A percentile compares a stretch with the other conserved stretches of the same genome.
These are phyloP conservation scores for Phytophthora citrophthora DNA, from an alignment of 352 stramenopile genomes.

Conservation along the genomic window DNA sequence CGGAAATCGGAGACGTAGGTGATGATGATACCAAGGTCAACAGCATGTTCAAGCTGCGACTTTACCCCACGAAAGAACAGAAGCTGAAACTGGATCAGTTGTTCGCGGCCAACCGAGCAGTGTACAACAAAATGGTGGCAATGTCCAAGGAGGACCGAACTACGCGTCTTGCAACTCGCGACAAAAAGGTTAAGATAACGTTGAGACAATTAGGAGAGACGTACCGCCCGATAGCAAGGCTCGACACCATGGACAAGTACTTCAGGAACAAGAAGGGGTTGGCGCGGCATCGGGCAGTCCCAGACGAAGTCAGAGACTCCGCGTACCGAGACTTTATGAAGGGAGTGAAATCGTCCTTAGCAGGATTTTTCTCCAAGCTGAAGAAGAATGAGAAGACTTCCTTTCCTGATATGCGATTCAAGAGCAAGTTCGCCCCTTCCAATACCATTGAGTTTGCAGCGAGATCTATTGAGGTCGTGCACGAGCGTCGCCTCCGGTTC, in stretches of 20 bases:
- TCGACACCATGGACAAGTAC: slow-evolving; percentile 10
- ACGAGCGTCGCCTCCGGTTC: too few species aligned
- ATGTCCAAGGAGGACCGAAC: slow-evolving; percentile 4
- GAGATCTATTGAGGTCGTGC: too few species aligned
- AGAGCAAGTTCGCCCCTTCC: too few species aligned
- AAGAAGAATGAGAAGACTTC: slow-evolving; percentile 11
- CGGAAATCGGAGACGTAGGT: not conserved
- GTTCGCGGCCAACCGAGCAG: slow-evolving; percentile 19
- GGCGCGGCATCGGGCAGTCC: slow-evolving; percentile 4
- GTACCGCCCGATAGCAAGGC: slow-evolving; percentile 16
- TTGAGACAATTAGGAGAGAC: not conserved
- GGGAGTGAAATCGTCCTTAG: slow-evolving; percentile 9
- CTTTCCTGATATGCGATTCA: slow-evolving; percentile 19
- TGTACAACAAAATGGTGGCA: slow-evolving; percentile 30
- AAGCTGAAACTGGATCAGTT: slow-evolving; percentile 4
- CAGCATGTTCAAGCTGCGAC: not conserved
- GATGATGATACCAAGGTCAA: not conserved
- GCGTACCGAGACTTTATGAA: slow-evolving; percentile 23
- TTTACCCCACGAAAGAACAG: not conserved
- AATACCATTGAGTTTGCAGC: too few species aligned
- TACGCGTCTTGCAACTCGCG: not conserved
- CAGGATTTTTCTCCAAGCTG: not conserved
- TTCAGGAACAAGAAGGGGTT: slow-evolving; percentile 12
- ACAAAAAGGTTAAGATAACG: slow-evolving; percentile 4
- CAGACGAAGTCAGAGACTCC: slow-evolving; percentile 7